A percentile compares a stretch with the other conserved stretches of the same genome.
phyloP scores from a whole-genome alignment of 2,329 filamentous ascomycete genomes.

The Fusarium mundagurra region DNA sequence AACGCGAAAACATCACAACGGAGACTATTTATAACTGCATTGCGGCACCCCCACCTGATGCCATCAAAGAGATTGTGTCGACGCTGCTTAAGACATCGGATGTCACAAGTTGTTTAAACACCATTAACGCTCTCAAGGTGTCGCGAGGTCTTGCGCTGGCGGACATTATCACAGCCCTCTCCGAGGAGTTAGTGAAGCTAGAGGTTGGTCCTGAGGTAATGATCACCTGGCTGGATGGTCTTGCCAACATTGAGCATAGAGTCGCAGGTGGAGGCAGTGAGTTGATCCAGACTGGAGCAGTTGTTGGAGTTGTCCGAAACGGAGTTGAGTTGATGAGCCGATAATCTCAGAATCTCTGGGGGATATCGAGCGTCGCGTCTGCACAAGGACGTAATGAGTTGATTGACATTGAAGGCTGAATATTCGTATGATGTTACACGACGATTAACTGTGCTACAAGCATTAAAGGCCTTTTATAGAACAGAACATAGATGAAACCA shows the following conservation, averaged over 20 bases:
- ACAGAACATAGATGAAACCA: slow-evolving; percentile 8
- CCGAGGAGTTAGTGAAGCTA: slow-evolving; percentile 82
- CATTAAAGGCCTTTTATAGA: neutral
- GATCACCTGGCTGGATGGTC: slow-evolving; percentile 88
- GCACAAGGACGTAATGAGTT: neutral
- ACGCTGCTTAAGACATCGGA: slow-evolving; percentile 87
- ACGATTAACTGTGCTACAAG: neutral
- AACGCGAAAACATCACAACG: slow-evolving; percentile 83
- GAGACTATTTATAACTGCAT: slow-evolving; percentile 98
- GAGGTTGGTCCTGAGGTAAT: slow-evolving; percentile 89
- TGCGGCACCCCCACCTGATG: slow-evolving; percentile 89
- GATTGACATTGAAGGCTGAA: neutral
- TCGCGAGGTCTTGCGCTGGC: slow-evolving; percentile 88
- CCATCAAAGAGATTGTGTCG: slow-evolving; percentile 84
- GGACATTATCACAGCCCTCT: slow-evolving; percentile 88
- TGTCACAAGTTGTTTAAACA: slow-evolving; percentile 87
- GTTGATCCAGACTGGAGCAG: slow-evolving; percentile 87
- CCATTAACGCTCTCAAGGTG: slow-evolving; percentile 87
- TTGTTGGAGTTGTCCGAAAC: slow-evolving; percentile 87
- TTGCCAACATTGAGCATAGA: slow-evolving; percentile 93
- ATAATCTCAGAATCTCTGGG: slow-evolving; percentile 29
- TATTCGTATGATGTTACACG: neutral
- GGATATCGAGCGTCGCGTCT: neutral
- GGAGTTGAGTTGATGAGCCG: slow-evolving; percentile 77
- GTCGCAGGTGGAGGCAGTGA: slow-evolving; percentile 89